A percentile compares a stretch with the other conserved stretches of the same genome.
Evolutionary conservation across 306 rosid species (phyloP).

Genomic region (Alnus rubra): DNA sequence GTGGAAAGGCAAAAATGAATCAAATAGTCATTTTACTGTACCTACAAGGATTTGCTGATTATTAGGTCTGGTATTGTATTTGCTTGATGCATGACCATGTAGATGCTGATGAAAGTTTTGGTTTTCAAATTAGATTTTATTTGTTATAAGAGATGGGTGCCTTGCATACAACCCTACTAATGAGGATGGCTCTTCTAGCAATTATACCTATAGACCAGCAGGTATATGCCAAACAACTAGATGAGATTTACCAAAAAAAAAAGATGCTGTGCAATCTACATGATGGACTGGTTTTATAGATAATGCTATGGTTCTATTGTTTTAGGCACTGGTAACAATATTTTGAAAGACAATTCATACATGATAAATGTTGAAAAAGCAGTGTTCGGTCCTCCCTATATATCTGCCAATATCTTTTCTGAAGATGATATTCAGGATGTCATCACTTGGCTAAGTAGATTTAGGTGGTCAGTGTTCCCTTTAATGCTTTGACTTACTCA

Average conservation of each 20-base stretch:
- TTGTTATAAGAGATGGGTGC: not conserved
- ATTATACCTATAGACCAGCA: not conserved
- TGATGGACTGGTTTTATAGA: not conserved
- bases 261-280: not conserved
- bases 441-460: too few species aligned
- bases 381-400: too few species aligned
- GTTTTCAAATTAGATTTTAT: not conserved
- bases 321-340: too few species aligned
- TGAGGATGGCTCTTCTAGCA: conserved; percentile 2
- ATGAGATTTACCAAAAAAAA: not conserved
- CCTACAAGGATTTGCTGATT: not conserved
- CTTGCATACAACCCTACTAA: not conserved
- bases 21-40: not conserved
- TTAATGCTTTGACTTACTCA: too few species aligned
- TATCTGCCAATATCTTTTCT: too few species aligned
- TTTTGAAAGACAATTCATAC: too few species aligned
- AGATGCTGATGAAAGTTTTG: not conserved
- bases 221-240: not conserved
- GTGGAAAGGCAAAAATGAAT: not conserved
- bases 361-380: too few species aligned
- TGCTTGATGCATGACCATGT: not conserved
- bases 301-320: too few species aligned
- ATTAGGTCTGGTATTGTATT: not conserved
- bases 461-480: too few species aligned
- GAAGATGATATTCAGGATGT: too few species aligned